Evolutionary conservation across 192 early-diverging fungal genomes (phyloP).

Genomic region (Backusella westeae): DNA sequence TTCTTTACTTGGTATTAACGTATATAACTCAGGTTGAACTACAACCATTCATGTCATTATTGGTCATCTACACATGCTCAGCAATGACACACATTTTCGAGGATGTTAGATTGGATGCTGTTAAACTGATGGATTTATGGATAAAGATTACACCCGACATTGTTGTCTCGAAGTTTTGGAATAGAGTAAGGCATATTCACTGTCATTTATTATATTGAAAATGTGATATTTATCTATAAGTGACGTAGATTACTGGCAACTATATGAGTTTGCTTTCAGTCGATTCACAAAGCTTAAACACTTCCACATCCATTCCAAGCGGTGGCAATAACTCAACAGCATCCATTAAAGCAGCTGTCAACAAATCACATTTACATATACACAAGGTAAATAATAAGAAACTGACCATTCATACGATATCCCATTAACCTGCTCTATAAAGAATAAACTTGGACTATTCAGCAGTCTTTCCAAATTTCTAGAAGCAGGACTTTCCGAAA

Average conservation of each 20-base stretch:
- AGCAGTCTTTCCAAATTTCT: slow-evolving; percentile 57
- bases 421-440: neutral
- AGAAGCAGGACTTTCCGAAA: slow-evolving; percentile 47
- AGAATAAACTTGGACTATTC: slow-evolving; percentile 58
- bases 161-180: slow-evolving; percentile 60
- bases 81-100: slow-evolving; percentile 89
- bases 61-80: slow-evolving; percentile 79
- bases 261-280: slow-evolving; percentile 57
- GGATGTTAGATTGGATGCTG: slow-evolving; percentile 78
- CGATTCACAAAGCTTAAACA: slow-evolving; percentile 49
- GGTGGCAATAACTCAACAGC: neutral
- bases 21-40: slow-evolving; percentile 42
- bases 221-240: neutral
- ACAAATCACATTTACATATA: slow-evolving; percentile 28
- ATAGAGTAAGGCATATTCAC: slow-evolving; percentile 49
- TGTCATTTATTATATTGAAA: neutral
- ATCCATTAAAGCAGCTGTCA: slow-evolving; percentile 29
- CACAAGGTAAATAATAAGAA: slow-evolving; percentile 19
- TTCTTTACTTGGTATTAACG: neutral
- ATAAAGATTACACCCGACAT: slow-evolving; percentile 59
- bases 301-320: slow-evolving; percentile 5
- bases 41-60: slow-evolving; percentile 74
- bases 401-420: neutral
- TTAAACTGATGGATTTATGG: slow-evolving; percentile 77
- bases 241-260: slow-evolving; percentile 57